Conservation (phyloP, 352 stramenopile genomes). For the Phytophthora vignae region DNA sequence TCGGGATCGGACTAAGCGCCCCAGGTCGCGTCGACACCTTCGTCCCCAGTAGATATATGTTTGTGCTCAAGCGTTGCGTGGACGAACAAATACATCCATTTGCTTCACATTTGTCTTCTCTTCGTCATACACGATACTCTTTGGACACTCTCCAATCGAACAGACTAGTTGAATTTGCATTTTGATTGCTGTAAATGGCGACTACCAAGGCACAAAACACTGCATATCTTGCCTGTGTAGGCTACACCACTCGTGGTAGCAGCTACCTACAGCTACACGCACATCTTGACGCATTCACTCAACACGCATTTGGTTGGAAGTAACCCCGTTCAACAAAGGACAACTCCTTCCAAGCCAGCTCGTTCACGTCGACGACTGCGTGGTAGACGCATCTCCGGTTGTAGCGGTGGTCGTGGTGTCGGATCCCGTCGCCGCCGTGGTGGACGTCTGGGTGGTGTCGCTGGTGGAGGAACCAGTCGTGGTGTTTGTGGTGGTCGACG, state of each 20-base stretch:
- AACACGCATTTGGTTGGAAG: not conserved
- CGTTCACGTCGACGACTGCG: not conserved
- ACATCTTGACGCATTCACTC: not conserved
- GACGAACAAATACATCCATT: conserved; percentile 1
- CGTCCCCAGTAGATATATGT: not conserved
- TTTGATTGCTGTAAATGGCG: not conserved
- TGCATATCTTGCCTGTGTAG: not conserved
- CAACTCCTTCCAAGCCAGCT: not conserved
- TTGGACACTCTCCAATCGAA: not conserved
- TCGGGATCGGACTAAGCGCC: conserved; percentile 12
- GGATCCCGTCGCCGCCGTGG: not conserved
- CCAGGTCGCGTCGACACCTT: no score
- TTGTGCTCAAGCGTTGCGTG: not conserved
- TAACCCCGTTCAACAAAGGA: not conserved
- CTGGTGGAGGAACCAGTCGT: not conserved
- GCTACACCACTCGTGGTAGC: not conserved
- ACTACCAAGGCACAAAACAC: not conserved
- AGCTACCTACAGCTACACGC: not conserved
- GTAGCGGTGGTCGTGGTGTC: not conserved
- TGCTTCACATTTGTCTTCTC: no score
- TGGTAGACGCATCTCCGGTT: not conserved
- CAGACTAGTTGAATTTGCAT: not conserved
- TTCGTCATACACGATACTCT: no score
- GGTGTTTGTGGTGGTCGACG: not conserved
- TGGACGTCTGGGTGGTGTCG: not conserved